Conservation (phyloP, 371 early-diverging fungal genomes). For the Apophysomyces ossiformis region DNA sequence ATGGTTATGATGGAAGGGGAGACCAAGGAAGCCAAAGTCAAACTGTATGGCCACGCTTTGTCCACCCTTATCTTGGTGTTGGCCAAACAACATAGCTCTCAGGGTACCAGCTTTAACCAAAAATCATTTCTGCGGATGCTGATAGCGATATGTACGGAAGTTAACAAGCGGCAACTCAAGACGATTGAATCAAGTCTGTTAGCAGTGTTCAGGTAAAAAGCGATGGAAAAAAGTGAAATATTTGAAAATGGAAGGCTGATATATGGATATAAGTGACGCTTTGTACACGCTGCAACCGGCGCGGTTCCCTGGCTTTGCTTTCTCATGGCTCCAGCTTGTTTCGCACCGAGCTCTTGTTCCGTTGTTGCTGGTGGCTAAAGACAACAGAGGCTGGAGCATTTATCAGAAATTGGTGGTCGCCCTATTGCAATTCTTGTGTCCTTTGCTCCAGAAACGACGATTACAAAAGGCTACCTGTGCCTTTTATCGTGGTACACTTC, state of each 20-base stretch:
- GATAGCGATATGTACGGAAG: constrained; percentile 79
- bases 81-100: constrained; percentile 81
- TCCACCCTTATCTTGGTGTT: constrained; percentile 84
- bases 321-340: constrained; percentile 93
- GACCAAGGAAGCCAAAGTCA: constrained; percentile 57
- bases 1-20: constrained; percentile 54
- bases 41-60: constrained; percentile 75
- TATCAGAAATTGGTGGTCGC: constrained; percentile 82
- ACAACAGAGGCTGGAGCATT: constrained; percentile 77
- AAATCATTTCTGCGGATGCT: constrained; percentile 90
- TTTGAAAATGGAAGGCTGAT: constrained; percentile 26
- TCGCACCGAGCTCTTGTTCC: constrained; percentile 93
- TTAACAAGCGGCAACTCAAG: constrained; percentile 60
- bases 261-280: constrained; percentile 75
- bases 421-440: constrained; percentile 82
- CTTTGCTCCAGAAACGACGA: constrained; percentile 71
- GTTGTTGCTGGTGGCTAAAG: constrained; percentile 58
- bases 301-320: constrained; percentile 91
- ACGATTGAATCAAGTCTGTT: constrained; percentile 26
- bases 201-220: constrained; percentile 32
- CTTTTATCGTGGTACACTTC: constrained; percentile 89
- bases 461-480: constrained; percentile 69
- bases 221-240: not conserved
- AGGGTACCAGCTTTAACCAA: constrained; percentile 83
- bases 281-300: constrained; percentile 86